These are phyloP conservation scores for Jamesozyma spencerorum DNA, from an alignment of 805 yeast genomes.

Conservation along the genomic window DNA sequence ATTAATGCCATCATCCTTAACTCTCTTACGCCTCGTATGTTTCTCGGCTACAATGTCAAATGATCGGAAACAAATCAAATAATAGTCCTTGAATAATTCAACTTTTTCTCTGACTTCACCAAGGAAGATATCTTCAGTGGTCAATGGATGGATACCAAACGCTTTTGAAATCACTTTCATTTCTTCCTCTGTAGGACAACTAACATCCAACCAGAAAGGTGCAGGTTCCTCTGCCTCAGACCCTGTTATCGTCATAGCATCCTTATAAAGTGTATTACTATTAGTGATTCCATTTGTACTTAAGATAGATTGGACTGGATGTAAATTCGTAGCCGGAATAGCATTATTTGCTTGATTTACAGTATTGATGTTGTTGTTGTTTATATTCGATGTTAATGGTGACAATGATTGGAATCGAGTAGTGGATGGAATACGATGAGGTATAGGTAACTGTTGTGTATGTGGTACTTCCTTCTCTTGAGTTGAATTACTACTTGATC, in stretches of 20 bases:
- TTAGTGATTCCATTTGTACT: not conserved
- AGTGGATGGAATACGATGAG: constrained; percentile 3
- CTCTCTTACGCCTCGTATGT: constrained; percentile 43
- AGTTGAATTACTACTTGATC: not conserved
- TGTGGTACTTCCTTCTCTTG: not conserved
- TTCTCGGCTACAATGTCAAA: constrained; percentile 75
- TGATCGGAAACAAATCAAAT: constrained; percentile 81
- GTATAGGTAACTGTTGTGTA: not conserved
- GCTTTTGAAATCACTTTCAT: constrained; percentile 86
- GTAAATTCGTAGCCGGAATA: not conserved
- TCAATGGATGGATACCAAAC: constrained; percentile 90
- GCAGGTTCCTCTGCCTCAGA: constrained; percentile 32
- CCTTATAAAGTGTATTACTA: constrained; percentile 7
- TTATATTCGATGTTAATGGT: constrained; percentile 2
- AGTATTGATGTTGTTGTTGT: constrained; percentile 2
- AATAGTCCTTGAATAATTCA: constrained; percentile 82
- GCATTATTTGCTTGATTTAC: not conserved
- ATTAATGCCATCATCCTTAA: constrained; percentile 34
- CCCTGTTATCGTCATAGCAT: constrained; percentile 2
- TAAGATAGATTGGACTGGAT: not conserved
- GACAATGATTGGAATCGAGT: constrained; percentile 6
- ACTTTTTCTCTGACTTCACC: constrained; percentile 95
- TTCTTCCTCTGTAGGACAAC: constrained; percentile 92
- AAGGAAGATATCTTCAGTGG: constrained; percentile 87
- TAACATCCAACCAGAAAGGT: constrained; percentile 90